phyloP scores from a whole-genome alignment of 2,329 filamentous ascomycete species.

The Anthostomella pinea region DNA sequence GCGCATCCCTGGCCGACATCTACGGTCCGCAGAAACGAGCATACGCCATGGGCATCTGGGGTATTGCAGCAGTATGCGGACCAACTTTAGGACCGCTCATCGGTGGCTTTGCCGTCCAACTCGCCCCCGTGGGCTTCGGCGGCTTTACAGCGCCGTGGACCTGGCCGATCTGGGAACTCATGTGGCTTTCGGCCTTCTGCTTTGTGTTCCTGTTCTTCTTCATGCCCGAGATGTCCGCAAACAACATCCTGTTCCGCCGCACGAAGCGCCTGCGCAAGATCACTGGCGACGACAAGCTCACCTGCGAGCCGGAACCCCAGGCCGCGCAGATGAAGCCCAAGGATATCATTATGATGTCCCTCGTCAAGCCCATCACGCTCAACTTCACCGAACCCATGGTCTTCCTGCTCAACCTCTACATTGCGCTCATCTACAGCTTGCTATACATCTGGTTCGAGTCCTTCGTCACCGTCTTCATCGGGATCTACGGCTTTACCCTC shows the following conservation, averaged over 20 bases:
- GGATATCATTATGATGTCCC: conserved; percentile 47
- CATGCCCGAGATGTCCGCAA: conserved; percentile 52
- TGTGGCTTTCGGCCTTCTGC: conserved; percentile 38
- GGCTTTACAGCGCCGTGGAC: conserved; percentile 45
- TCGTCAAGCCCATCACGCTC: conserved; percentile 23
- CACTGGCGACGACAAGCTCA: conserved; percentile 35
- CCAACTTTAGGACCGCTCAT: conserved; percentile 49
- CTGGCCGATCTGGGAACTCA: conserved; percentile 51
- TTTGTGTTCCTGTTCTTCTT: conserved; percentile 46
- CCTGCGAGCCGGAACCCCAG: conserved; percentile 53
- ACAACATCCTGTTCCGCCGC: conserved; percentile 52
- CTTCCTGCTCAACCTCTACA: conserved; percentile 48
- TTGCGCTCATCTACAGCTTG: conserved; percentile 46
- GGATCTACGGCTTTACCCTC: conserved; percentile 48
- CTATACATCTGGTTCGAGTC: conserved; percentile 53
- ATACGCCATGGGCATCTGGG: conserved; percentile 45
- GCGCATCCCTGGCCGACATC: conserved; percentile 28
- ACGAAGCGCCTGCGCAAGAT: conserved; percentile 45
- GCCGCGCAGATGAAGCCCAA: conserved; percentile 41
- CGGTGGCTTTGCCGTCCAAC: conserved; percentile 43
- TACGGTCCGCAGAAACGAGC: conserved; percentile 36
- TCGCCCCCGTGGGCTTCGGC: too few species aligned
- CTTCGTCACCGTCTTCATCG: conserved; percentile 51
- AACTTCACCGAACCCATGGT: conserved; percentile 52
- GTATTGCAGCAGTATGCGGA: conserved; percentile 36